A percentile compares a stretch with the other conserved stretches of the same genome.
phyloP scores from a whole-genome alignment of 192 early-diverging fungal genomes.

The Gamsiella multidivaricata region DNA sequence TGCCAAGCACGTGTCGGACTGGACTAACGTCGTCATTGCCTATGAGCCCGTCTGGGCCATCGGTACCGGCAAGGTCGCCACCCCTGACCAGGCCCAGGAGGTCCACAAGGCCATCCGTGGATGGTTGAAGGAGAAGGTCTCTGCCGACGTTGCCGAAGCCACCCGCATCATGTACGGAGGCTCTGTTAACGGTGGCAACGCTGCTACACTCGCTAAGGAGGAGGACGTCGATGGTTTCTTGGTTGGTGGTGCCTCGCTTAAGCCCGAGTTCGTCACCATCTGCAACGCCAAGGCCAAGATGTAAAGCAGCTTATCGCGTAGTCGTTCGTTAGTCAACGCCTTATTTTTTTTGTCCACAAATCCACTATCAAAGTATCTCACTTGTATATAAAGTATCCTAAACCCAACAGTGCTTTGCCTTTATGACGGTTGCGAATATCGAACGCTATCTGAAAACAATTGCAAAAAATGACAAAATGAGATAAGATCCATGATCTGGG shows the following conservation, averaged over 20 bases:
- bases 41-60: conserved; percentile 99
- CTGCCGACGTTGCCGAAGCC: conserved; percentile 81
- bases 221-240: conserved; percentile 99
- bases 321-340: too few species aligned
- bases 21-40: conserved; percentile 95
- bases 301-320: too few species aligned
- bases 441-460: too few species aligned
- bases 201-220: conserved; percentile 80
- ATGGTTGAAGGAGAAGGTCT: conserved; percentile 89
- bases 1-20: conserved; percentile 81
- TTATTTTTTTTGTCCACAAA: neutral
- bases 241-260: conserved; percentile 98
- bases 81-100: conserved; percentile 96
- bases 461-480: too few species aligned
- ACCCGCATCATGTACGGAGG: conserved; percentile 98
- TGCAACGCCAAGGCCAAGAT: conserved; percentile 55
- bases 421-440: too few species aligned
- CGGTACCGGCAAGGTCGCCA: conserved; percentile 98
- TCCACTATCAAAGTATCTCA: neutral
- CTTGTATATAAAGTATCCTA: conserved; percentile 10
- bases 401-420: too few species aligned
- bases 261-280: conserved; percentile 87
- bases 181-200: conserved; percentile 92
- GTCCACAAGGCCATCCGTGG: conserved; percentile 88
- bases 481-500: too few species aligned